Percentiles rank a stretch among this genome's conserved stretches.
Evolutionary conservation across 257 asterid genomes (phyloP).

Genomic region (Lithospermum erythrorhizon): DNA sequence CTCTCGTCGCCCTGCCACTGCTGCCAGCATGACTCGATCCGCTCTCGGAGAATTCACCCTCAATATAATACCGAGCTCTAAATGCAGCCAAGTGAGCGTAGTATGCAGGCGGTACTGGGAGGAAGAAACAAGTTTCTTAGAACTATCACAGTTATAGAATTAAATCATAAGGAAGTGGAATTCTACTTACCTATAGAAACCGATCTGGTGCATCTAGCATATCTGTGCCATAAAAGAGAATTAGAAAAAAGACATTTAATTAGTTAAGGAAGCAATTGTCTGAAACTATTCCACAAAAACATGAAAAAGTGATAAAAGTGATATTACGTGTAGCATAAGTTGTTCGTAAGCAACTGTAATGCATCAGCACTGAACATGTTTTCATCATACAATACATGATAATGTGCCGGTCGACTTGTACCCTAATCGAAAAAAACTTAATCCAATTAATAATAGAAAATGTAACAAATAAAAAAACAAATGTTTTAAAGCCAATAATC

Average conservation of each 20-base stretch:
- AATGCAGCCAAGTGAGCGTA: constrained; percentile 77
- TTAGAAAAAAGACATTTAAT: neutral
- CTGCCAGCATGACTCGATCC: constrained; percentile 24
- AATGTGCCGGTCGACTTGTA: constrained; percentile 77
- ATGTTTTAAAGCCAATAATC: neutral
- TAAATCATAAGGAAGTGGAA: neutral
- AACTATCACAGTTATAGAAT: neutral
- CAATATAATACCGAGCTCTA: constrained; percentile 64
- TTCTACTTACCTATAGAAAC: constrained; percentile 55
- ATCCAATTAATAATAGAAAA: neutral
- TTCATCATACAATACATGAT: constrained; percentile 75
- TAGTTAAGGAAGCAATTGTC: neutral
- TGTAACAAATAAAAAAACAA: neutral
- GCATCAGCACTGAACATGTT: constrained; percentile 59
- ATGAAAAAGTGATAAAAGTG: neutral
- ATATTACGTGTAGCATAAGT: constrained; percentile 64
- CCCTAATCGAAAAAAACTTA: constrained; percentile 28
- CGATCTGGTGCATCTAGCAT: constrained; percentile 65
- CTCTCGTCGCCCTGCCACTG: constrained; percentile 27
- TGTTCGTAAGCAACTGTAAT: constrained; percentile 52
- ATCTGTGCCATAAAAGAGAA: constrained; percentile 23
- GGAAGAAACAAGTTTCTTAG: neutral
- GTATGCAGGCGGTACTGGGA: constrained; percentile 70
- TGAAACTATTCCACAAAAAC: neutral
- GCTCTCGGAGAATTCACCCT: constrained; percentile 29